phyloP scores from a whole-genome alignment of 2,329 filamentous ascomycete genomes.

The Aspergillus neoniger region DNA sequence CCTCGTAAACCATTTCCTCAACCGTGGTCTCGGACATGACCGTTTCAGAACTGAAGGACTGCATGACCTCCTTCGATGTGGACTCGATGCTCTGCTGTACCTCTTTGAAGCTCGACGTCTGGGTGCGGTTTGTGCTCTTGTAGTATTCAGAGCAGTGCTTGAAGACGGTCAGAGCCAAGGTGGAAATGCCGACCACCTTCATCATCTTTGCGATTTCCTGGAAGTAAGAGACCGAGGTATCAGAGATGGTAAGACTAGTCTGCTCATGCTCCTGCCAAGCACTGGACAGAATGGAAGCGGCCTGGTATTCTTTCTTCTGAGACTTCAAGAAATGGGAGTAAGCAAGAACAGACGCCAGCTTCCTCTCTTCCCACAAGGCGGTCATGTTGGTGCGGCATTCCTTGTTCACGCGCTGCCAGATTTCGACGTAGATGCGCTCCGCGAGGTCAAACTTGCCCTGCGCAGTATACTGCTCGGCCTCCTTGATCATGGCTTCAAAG shows the following conservation, averaged over 20 bases:
- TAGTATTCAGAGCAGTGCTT: slow-evolving; percentile 49
- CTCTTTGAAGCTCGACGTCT: slow-evolving; percentile 41
- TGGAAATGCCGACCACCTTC: slow-evolving; percentile 49
- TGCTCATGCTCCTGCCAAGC: slow-evolving; percentile 55
- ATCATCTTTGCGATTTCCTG: slow-evolving; percentile 48
- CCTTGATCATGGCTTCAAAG: slow-evolving; percentile 42
- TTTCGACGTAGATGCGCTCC: slow-evolving; percentile 52
- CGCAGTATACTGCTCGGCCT: slow-evolving; percentile 42
- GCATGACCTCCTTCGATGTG: slow-evolving; percentile 47
- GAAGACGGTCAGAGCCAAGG: slow-evolving; percentile 51
- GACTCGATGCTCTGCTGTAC: slow-evolving; percentile 48
- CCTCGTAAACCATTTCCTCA: slow-evolving; percentile 49
- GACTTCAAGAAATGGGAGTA: slow-evolving; percentile 52
- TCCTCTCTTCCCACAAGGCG: slow-evolving; percentile 51
- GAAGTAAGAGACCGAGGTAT: slow-evolving; percentile 41
- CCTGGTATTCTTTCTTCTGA: slow-evolving; percentile 49
- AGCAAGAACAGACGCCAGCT: slow-evolving; percentile 48
- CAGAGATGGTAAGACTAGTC: slow-evolving; percentile 45
- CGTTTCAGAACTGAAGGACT: slow-evolving; percentile 34
- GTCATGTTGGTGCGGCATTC: slow-evolving; percentile 48
- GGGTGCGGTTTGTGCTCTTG: slow-evolving; percentile 38
- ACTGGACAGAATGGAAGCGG: slow-evolving; percentile 48
- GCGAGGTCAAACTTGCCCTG: slow-evolving; percentile 40
- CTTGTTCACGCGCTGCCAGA: slow-evolving; percentile 55
- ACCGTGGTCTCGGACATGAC: slow-evolving; percentile 46